Conservation (phyloP, 2,329 filamentous ascomycete species). For the Chaetomium olivaceum region DNA sequence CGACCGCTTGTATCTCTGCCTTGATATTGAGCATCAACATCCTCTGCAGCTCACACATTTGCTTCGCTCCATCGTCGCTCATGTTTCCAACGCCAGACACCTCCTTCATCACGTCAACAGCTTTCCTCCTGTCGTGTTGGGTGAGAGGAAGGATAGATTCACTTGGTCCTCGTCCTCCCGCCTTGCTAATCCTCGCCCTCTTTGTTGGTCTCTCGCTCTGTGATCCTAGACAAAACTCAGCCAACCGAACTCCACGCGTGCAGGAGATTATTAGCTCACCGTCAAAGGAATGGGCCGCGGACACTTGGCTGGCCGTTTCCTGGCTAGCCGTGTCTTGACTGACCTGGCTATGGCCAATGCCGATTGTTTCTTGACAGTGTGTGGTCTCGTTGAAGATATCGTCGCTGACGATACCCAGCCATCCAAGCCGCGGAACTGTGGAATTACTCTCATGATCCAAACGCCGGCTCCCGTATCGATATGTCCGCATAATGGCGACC, state of each 20-base stretch:
- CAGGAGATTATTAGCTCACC: conserved; percentile 14
- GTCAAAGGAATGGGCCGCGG: conserved; percentile 12
- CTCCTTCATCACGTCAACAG: conserved; percentile 53
- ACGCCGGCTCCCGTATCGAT: conserved; percentile 67
- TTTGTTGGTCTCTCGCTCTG: conserved; percentile 22
- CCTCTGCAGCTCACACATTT: conserved; percentile 61
- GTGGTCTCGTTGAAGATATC: conserved; percentile 39
- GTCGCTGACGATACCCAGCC: conserved; percentile 61
- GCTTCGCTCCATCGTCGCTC: conserved; percentile 40
- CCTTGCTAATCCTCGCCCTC: conserved; percentile 8
- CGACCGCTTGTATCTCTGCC: conserved; percentile 73
- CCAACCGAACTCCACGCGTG: neutral
- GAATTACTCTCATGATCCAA: conserved; percentile 60
- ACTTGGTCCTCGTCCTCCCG: conserved; percentile 8
- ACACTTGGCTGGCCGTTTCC: conserved; percentile 25
- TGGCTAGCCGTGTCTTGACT: conserved; percentile 24
- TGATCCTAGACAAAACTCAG: conserved; percentile 2
- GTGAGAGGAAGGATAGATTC: conserved; percentile 45
- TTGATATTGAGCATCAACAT: conserved; percentile 77
- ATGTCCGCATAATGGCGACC: conserved; percentile 70
- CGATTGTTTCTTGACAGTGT: neutral
- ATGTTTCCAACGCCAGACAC: conserved; percentile 32
- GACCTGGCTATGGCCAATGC: conserved; percentile 22
- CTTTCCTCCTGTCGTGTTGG: conserved; percentile 58
- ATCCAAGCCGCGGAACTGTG: conserved; percentile 54